phyloP scores from a whole-genome alignment of 2,329 filamentous ascomycete genomes.

The Cladosporium sp. region DNA sequence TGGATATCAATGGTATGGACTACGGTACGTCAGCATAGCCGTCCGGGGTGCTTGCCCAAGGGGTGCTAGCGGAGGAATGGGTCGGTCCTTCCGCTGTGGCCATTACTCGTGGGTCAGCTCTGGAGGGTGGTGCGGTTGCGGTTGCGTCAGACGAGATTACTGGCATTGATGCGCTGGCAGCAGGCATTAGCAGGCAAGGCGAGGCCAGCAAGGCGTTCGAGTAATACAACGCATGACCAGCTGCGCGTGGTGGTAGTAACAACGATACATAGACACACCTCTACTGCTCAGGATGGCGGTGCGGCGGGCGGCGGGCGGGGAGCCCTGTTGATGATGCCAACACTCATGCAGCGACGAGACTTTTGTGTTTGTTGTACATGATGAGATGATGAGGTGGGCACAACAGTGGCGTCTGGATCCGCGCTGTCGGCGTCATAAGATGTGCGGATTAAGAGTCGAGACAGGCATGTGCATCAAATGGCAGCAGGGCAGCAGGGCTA shows the following conservation, averaged over 20 bases:
- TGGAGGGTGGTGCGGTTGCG: not conserved
- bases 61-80: not conserved
- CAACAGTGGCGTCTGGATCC: not conserved
- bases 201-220: not conserved
- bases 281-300: not conserved
- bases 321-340: not conserved
- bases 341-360: not conserved
- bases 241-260: not conserved
- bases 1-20: not conserved
- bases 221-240: not conserved
- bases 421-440: not conserved
- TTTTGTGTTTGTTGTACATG: too few relatives aligned
- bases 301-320: not conserved
- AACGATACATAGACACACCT: not conserved
- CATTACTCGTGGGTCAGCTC: too few relatives aligned
- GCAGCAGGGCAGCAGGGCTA: not conserved
- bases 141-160: constrained; percentile 3
- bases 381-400: too few relatives aligned
- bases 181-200: not conserved
- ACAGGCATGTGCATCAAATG: not conserved
- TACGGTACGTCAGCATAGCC: not conserved
- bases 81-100: too few relatives aligned
- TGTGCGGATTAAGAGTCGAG: not conserved
- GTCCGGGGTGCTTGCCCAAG: not conserved
- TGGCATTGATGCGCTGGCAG: not conserved